These are phyloP conservation scores for Strobilomyces dryophilus DNA, from an alignment of 768 basidiomycete species.

Conservation along the genomic window DNA sequence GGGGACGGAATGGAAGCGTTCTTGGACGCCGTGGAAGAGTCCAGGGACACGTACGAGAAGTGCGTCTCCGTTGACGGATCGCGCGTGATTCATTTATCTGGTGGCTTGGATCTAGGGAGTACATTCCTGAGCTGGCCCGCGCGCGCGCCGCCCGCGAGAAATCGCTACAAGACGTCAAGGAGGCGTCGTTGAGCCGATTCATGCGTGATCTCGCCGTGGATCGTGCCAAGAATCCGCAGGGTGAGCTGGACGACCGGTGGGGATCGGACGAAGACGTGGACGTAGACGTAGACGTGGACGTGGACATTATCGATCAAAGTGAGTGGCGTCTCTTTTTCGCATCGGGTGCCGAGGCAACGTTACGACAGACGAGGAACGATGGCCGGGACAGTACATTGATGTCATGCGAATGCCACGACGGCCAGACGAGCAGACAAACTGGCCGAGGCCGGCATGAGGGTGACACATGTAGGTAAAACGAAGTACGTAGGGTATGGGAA, in stretches of 20 bases:
- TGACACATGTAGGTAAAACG: conserved; percentile 2
- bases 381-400: conserved; percentile 75
- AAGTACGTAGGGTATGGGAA: conserved; percentile 10
- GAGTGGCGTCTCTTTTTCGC: conserved; percentile 28
- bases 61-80: conserved; percentile 35
- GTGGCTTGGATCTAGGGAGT: conserved; percentile 56
- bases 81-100: conserved; percentile 1
- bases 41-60: conserved; percentile 85
- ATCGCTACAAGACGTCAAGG: conserved; percentile 59
- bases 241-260: conserved; percentile 57
- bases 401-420: conserved; percentile 53
- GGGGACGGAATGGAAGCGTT: conserved; percentile 93
- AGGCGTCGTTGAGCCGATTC: conserved; percentile 71
- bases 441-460: conserved; percentile 64
- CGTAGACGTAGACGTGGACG: conserved; percentile 43
- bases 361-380: conserved; percentile 56
- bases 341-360: conserved; percentile 7
- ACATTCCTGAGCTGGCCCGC: conserved; percentile 83
- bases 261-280: conserved; percentile 51
- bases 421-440: conserved; percentile 54
- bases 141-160: conserved; percentile 62
- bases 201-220: conserved; percentile 81
- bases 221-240: conserved; percentile 57
- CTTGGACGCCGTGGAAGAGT: conserved; percentile 86
- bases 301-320: conserved; percentile 72